Base-by-base conservation (phyloP, 78 protist species). In the Dictyostelium discoideum region DNA sequence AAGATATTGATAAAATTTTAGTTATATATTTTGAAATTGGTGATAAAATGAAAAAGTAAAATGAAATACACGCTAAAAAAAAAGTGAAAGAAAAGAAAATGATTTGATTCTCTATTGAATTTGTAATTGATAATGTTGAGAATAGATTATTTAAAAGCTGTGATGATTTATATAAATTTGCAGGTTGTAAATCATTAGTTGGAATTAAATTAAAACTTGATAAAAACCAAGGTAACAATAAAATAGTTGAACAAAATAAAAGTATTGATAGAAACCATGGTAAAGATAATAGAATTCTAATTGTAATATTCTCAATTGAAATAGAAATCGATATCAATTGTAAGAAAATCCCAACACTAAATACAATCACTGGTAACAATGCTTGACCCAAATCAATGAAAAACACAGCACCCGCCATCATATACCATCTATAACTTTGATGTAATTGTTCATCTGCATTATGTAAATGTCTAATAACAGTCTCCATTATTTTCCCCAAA, bases 381-480 rank as follows among this genome's bases (percentile, higher is more conserved):
- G 85, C 95, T n/a, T 90, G 95, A 40, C 95, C 95, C 3, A 82
- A 39, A 90, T 90, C 95, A 13, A 90, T 90, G 84, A 90, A 90
- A 69, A 69, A 90, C 0, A 90, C 95, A 1, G 95, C 87, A 54
- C 95, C 95, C 5, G 89, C 95, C 95, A 90, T 82, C 87, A 90
- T 82, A 82, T 90, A 90, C 95, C 95, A 90, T 67, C 80, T 48
- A 72, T 57, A 90, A 82, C 85, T 72, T 50, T 90, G 95, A 82
- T 90, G 95, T 60, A 90, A 63, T 72, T 90, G 95, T 82, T 90
- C 95, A 82, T 90, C 95, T 26, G 95, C 95, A 90, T 90, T 90
- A 50, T 90, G 87, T 82, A 90, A 50, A 82, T 90, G 95, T 54
- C 88, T 63, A 18, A 90, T 29, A 46, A 85, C 63, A 22, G 95